Evolutionary conservation across 2,329 filamentous ascomycete species (phyloP), one percentile per base, ranked within the genome.

Genomic region (Colletotrichum euphorbiae): DNA sequence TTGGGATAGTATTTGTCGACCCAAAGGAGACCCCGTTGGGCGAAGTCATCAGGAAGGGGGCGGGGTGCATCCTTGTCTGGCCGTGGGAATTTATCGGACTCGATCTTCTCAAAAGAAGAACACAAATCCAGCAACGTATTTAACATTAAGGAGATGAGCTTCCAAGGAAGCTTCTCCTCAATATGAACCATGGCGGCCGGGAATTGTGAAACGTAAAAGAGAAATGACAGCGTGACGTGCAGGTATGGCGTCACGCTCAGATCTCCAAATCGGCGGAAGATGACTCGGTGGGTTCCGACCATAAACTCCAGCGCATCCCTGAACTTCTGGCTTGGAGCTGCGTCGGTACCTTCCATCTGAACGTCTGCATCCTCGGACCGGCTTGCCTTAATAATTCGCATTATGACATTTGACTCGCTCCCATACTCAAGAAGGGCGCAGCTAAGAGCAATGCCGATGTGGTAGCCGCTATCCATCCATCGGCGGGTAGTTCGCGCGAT

Each of bases 21-120:
- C 80, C 88, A 92, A 1, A 89, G 75, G 1, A 92, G 79, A 0
- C 91, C 91, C 1, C 89, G 83, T 62, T 93, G 83, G 0, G 86
- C 83, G 70, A 87, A 92, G 66, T 94, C 91, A 55, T 93, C 91
- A 0, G 90, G 89, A 0, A 93, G 75, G 0, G 91, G 90, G 1
- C 84, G 80, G 1, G 81, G 82, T 0, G 82, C 74, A 1, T 78
- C 77, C 46, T 79, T 80, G 2, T 80, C 81, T 2, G 80, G 79
- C 1, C 78, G 74, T 0, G 87, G 85, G 63, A 91, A 89, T 0
- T 77, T 73, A 1, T 74, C 76, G 24, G 73, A 79, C 38, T 79
- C 78, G 7, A 62, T 17, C n/a, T 5, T 56, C 15, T 62, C 62
- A 0, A n/a, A 28, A 2, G 50, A 28, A 2, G 38, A 5, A 1